These are phyloP conservation scores for Hura crepitans DNA, from an alignment of 441 rosid species.

Conservation along the genomic window DNA sequence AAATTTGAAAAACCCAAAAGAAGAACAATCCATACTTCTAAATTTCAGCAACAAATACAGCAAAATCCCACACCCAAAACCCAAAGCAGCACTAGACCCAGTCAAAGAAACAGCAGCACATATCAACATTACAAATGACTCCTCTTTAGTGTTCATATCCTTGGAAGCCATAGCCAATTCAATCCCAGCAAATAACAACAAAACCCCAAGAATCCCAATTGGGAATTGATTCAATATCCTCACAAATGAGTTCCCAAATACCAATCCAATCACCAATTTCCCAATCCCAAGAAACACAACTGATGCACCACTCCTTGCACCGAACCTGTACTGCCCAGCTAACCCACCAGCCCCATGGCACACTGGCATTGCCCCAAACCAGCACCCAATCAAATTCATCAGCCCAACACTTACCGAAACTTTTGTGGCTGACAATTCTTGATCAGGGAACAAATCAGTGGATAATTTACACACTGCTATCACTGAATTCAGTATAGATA, in stretches of 20 bases:
- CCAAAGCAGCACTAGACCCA: conserved; percentile 61
- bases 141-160: conserved; percentile 76
- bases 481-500: conserved; percentile 68
- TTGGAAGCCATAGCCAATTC: conserved; percentile 79
- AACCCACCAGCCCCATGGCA: conserved; percentile 83
- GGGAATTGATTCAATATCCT: conserved; percentile 64
- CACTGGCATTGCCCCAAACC: conserved; percentile 89
- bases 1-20: neutral
- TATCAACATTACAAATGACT: conserved; percentile 61
- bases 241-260: conserved; percentile 65
- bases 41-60: conserved; percentile 46
- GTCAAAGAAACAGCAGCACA: conserved; percentile 62
- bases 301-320: conserved; percentile 76
- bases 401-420: conserved; percentile 61
- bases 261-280: conserved; percentile 58
- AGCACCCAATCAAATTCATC: conserved; percentile 77
- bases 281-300: conserved; percentile 59
- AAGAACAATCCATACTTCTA: conserved; percentile 27
- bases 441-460: conserved; percentile 62
- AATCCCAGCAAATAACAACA: conserved; percentile 66
- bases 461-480: conserved; percentile 73
- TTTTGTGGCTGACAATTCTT: conserved; percentile 55
- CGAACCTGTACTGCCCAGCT: conserved; percentile 89
- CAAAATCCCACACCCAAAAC: conserved; percentile 58
- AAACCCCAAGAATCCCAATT: conserved; percentile 60